Base-by-base conservation (phyloP, 2,329 filamentous ascomycete species). In the Talaromyces sp. region DNA sequence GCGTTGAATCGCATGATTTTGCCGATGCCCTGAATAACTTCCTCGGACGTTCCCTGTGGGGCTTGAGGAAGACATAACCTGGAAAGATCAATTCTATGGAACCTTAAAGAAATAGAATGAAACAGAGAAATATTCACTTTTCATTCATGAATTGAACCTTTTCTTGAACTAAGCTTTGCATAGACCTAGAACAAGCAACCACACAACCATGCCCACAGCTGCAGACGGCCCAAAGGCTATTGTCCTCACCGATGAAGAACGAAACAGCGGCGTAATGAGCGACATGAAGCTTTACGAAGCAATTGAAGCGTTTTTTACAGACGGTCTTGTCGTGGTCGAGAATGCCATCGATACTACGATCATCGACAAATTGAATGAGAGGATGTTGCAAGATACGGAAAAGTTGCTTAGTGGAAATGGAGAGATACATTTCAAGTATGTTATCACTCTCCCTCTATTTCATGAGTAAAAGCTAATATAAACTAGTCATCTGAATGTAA, bases 371-470 rank as follows among this genome's bases (percentile, higher is more conserved):
- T 39, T 62, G 31, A 62, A 62, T 39, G 31, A 50, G n/a, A 50
- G 59, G 49, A 62, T 62, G 59, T 33, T 62, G 45, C 59, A 62
- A 52, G 59, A 62, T 22, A 62, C 59, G n/a, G 24, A 62, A 10
- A 62, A 62, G 24, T 35, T 62, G 16, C 45, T 62, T 37, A 33
- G 43, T 37, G 59, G 59, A 1, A 47, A 45, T 22, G 59, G 59
- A 2, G 39, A 62, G 19, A 19, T 52, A 2, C 45, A 39, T 11
- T 62, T 62, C 33, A 62, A 39, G 59, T 52, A 52, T 22, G 59
- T 49, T 41, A 24, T 22, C 1, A 31, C 33, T 35, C 3, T 9
- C 8, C 6, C 22, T 7, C 8, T 27, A 14, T 9, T 3, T 45
- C 5, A 13, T 47, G 41, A 19, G 3, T 5, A 22, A 22, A 22